Base-by-base conservation (phyloP, 192 early-diverging fungal species). In the Podila epicladia region DNA sequence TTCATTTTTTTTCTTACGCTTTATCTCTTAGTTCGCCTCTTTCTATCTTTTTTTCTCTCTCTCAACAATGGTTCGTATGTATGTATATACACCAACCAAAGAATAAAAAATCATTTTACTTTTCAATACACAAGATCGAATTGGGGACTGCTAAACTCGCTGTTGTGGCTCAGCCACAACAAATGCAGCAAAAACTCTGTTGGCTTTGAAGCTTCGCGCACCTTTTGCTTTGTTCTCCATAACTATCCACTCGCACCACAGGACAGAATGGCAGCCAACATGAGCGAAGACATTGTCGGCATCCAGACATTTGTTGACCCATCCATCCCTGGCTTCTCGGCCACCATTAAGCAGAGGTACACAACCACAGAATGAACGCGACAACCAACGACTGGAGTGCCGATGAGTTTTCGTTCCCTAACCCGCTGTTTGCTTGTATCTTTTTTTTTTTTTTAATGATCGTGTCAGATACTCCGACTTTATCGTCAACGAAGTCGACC, bases 401-500 rank as follows among this genome's bases (percentile, higher is more conserved):
- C 15, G 13, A 13, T 1, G 13, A 45, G 41, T 45, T 45, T 45
- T 17, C 41, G 41, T 45, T 12, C 15, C 41, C 41, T 45, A 45
- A 45, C 41, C 15, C 41, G 3, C 15, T 45, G 2, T 45, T 15
- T 2, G 7, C 13, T 45, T 45, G 2, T 45, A 9, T 45, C 0
- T 2, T 17, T 45, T 17, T 15, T 15, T 45, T 0, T 0, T 13
- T 59, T 0, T 0, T 13, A 45, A 45, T n/a, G 20, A n/a, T 69
- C 45, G 26, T 20, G 75, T 74, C 41, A 94, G 97, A 71, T 93
- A 87, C 59, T 83, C 89, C 0, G 97, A 99, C 79, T 99, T 99
- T 83, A 84, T 96, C 38, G 97, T 99, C 29, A 92, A 96, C 83
- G 97, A 99, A 88, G 92, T 99, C 20, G 92, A 93, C 72, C 64